Base-by-base conservation (phyloP, 305 asterid species). In the Solanum hybrid region DNA sequence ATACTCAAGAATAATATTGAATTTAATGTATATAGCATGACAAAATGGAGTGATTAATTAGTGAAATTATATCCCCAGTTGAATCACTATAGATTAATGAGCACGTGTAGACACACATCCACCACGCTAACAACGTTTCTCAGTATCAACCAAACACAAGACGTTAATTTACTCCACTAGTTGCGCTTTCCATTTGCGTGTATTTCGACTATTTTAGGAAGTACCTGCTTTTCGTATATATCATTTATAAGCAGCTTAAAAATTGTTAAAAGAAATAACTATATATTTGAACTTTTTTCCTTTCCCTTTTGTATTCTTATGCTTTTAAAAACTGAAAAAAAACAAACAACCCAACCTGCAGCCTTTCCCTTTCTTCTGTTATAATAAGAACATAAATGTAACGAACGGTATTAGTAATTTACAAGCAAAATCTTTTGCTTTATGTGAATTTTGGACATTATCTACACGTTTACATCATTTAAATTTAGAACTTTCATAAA, bases 61-160 rank as follows among this genome's bases (percentile, higher is more conserved):
- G 33, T 28, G 28, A 18, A 83, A 29, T 83, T 31, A 29, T 83
- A 29, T 78, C 3, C 36, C 29, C 12, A 84, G 87, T 83, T 8
- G 87, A 5, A 83, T 83, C 71, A 18, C 40, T 9, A 28, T 73
- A 39, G 11, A 83, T 83, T 83, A 83, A 46, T 46, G 74, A 11
- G 87, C 93, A 87, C 91, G 89, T 86, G 91, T 83, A 51, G 77
- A 26, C 94, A 88, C 92, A 88, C 90, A 75, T 73, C 36, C 46
- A 91, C 35, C 92, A 90, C 86, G 69, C 83, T 14, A 3, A 42
- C 64, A 29, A 71, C 36, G 34, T 85, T 33, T 89, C 29, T 85
- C 18, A 85, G 80, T 89, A 37, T 89, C 69, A 75, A 79, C 81
- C 34, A 86, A 74, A 42, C 92, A 90, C 92, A 28, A 46, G 73